Evolutionary conservation across 768 basidiomycete species (phyloP).

Genomic region (Leccinum olivaceopallidum): DNA sequence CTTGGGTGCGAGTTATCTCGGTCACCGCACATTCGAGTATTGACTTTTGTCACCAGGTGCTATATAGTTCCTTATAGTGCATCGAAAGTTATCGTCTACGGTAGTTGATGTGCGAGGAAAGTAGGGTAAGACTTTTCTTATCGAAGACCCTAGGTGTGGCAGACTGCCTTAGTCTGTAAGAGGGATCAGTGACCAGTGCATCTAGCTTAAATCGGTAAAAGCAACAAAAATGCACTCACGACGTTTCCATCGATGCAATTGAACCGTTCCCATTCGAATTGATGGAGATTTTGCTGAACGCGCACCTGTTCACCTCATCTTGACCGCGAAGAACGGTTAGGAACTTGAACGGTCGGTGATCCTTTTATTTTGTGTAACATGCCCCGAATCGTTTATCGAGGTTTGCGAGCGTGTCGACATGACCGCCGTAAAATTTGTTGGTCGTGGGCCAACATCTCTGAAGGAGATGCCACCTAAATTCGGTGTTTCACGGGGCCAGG

Average conservation of each 20-base stretch:
- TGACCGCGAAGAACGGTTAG: not conserved
- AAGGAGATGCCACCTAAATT: not conserved
- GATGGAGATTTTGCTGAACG: too few species aligned
- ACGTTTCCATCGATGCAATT: conserved; percentile 10
- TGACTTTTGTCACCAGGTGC: conserved; percentile 41
- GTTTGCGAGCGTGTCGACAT: not conserved
- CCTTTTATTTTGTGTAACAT: not conserved
- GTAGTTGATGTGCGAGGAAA: not conserved
- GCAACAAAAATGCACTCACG: conserved; percentile 4
- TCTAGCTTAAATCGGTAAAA: conserved; percentile 24
- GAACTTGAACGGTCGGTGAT: conserved; percentile 14
- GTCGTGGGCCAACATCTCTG: not conserved
- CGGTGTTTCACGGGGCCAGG: not conserved
- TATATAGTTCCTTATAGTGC: conserved; percentile 58
- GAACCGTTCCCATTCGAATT: too few species aligned
- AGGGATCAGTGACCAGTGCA: conserved; percentile 4
- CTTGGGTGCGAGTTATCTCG: conserved; percentile 60
- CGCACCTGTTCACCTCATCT: too few species aligned
- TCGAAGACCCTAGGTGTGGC: not conserved
- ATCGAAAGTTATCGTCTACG: not conserved
- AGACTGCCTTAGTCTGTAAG: conserved; percentile 9
- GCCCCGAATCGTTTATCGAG: not conserved
- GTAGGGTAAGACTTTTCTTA: not conserved
- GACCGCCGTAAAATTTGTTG: conserved; percentile 6
- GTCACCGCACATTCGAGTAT: conserved; percentile 4